These are phyloP conservation scores for Botryotinia narcissicola DNA, from an alignment of 2,329 filamentous ascomycete genomes.

Conservation along the genomic window DNA sequence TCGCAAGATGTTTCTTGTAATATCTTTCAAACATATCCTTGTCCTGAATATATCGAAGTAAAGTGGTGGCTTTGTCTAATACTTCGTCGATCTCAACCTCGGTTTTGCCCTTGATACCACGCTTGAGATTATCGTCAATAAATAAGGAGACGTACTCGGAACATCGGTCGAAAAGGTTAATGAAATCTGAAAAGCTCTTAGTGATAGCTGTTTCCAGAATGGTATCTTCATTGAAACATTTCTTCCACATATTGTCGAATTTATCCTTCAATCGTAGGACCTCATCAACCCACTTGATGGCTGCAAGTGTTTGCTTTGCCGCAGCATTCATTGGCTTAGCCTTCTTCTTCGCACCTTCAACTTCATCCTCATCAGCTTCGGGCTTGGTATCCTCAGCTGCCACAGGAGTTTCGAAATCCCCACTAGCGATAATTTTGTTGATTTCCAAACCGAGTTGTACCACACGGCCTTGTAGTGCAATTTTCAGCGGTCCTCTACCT, in stretches of 20 bases:
- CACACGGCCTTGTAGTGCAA: conserved; percentile 70
- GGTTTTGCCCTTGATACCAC: conserved; percentile 88
- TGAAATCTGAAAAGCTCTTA: conserved; percentile 86
- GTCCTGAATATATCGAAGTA: conserved; percentile 85
- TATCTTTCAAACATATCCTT: conserved; percentile 96
- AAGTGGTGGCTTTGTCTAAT: conserved; percentile 82
- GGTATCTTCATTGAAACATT: conserved; percentile 73
- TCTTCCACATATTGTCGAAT: conserved; percentile 75
- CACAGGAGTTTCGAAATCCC: conserved; percentile 47
- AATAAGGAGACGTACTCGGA: conserved; percentile 95
- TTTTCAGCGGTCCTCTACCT: conserved; percentile 67
- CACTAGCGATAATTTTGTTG: conserved; percentile 63
- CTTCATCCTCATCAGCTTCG: conserved; percentile 40
- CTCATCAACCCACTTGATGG: conserved; percentile 94
- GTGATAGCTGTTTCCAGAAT: conserved; percentile 78
- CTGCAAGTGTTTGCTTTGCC: conserved; percentile 80
- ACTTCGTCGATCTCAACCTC: conserved; percentile 81
- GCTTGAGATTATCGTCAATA: conserved; percentile 94
- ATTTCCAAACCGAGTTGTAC: conserved; percentile 79
- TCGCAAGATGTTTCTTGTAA: conserved; percentile 95
- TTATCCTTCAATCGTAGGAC: conserved; percentile 83
- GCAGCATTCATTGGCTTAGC: conserved; percentile 51
- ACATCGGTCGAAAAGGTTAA: conserved; percentile 82
- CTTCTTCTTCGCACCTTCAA: conserved; percentile 47
- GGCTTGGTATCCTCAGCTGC: conserved; percentile 42